phyloP scores from a whole-genome alignment of 2,329 filamentous ascomycete genomes.

The Colletotrichum tabaci region DNA sequence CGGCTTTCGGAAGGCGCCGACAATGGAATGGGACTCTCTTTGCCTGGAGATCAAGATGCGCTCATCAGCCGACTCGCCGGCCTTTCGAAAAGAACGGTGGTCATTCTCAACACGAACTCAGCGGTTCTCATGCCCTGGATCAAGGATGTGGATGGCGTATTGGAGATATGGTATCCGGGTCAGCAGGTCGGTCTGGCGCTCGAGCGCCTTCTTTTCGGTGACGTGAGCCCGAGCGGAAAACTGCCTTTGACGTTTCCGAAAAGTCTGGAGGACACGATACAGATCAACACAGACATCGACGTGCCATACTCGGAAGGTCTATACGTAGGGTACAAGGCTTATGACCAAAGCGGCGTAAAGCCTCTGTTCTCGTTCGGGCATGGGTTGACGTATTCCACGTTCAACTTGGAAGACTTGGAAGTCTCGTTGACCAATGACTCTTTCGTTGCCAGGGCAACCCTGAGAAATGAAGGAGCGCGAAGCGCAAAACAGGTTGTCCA shows the following conservation, averaged over 20 bases:
- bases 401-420: background rate
- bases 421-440: background rate
- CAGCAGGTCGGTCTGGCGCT: conserved; percentile 33
- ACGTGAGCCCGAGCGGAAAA: conserved; percentile 37
- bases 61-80: conserved; percentile 10
- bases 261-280: conserved; percentile 26
- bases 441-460: background rate
- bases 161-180: conserved; percentile 36
- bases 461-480: background rate
- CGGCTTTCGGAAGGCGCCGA: conserved; percentile 16
- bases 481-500: conserved; percentile 21
- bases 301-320: conserved; percentile 25
- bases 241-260: conserved; percentile 32
- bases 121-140: conserved; percentile 23
- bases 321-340: conserved; percentile 29
- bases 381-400: conserved; percentile 17
- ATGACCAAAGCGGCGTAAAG: conserved; percentile 17
- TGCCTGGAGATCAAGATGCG: conserved; percentile 15
- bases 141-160: conserved; percentile 9
- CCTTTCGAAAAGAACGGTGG: background rate
- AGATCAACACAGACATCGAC: conserved; percentile 25
- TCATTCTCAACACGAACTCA: conserved; percentile 23
- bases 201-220: conserved; percentile 30
- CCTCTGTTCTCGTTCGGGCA: conserved; percentile 26
- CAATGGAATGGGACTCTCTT: conserved; percentile 9